Base-by-base conservation (phyloP, 345 rosid genomes). In the Bruguiera parviflora region DNA sequence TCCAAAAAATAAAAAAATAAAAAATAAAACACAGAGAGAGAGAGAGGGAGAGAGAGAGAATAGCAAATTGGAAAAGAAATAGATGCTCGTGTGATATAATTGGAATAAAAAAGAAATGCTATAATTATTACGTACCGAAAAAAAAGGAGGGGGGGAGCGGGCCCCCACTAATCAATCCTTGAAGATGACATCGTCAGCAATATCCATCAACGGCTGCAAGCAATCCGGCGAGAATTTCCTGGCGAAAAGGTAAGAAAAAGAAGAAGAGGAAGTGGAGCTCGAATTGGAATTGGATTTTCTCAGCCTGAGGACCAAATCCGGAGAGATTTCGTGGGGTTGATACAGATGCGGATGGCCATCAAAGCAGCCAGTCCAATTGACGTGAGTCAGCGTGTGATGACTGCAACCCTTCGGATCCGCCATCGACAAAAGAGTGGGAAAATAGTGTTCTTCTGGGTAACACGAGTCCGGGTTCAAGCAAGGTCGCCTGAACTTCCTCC, bases 371-470 rank as follows among this genome's bases (percentile, higher is more conserved):
- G 97, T 86, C 97, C 98, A 93, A 49, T 91, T 84, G n/a, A 93
- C 98, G 46, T 87, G 81, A 2, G 97, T 93, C 39, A 93, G 84
- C 0, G 97, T 85, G 71, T 81, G 86, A 15, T 72, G 76, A 60
- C 77, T 85, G 81, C 96, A 86, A 1, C 96, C 93, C 25, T 72
- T 32, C 1, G 92, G 88, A 79, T 93, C 97, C 67, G 65, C 53
- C 77, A 89, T 85, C 5, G 93, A 86, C 37, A 93, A 53, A n/a
- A 90, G 69, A 0, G 98, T 93, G 1, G 96, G 96, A 27, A 93
- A 91, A 68, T 93, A 93, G 76, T 93, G 97, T 67, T 91, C 97
- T 64, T 93, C 98, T 0, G 96, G 97, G 73, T 93, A 93, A 37
- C 97, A 91, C 0, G 89, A 81, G 0, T 83, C 80, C 0, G 47